Percentiles rank a stretch among this genome's conserved stretches.
phyloP scores from a whole-genome alignment of 257 asterid genomes.

The Penstemon barbatus region DNA sequence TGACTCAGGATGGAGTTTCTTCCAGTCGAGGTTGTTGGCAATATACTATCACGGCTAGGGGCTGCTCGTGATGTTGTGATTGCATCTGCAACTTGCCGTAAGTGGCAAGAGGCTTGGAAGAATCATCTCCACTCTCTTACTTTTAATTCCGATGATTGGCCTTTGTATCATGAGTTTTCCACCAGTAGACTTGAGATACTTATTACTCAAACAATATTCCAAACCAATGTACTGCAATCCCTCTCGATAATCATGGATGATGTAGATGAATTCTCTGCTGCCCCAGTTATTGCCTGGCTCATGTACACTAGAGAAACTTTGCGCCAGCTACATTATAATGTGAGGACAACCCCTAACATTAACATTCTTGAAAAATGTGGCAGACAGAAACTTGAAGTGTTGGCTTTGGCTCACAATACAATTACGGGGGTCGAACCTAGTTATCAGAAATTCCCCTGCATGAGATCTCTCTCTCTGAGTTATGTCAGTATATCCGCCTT shows the following conservation, averaged over 20 bases:
- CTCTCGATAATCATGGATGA: constrained; percentile 80
- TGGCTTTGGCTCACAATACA: constrained; percentile 75
- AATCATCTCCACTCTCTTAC: constrained; percentile 74
- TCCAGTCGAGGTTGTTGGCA: constrained; percentile 93
- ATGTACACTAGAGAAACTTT: constrained; percentile 79
- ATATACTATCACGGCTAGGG: constrained; percentile 71
- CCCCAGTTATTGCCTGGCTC: constrained; percentile 89
- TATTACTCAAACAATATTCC: constrained; percentile 76
- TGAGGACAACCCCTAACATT: constrained; percentile 72
- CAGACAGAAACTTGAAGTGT: constrained; percentile 76
- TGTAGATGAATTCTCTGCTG: constrained; percentile 81
- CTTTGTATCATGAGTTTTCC: constrained; percentile 65
- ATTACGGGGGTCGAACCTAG: constrained; percentile 80
- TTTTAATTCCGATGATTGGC: constrained; percentile 81
- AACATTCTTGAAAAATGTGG: constrained; percentile 89
- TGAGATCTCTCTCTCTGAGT: constrained; percentile 67
- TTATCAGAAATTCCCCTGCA: constrained; percentile 75
- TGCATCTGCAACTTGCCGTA: constrained; percentile 84
- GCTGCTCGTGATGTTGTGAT: constrained; percentile 84
- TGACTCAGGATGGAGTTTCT: constrained; percentile 62
- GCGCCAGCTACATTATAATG: constrained; percentile 75
- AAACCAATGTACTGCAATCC: constrained; percentile 64
- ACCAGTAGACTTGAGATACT: constrained; percentile 69
- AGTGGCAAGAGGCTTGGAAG: constrained; percentile 84
- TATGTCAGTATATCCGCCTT: constrained; percentile 76